Evolutionary conservation across 495 filamentous ascomycete species (phyloP), one percentile per base, ranked within the genome.

Genomic region (Ascobolus immersus): DNA sequence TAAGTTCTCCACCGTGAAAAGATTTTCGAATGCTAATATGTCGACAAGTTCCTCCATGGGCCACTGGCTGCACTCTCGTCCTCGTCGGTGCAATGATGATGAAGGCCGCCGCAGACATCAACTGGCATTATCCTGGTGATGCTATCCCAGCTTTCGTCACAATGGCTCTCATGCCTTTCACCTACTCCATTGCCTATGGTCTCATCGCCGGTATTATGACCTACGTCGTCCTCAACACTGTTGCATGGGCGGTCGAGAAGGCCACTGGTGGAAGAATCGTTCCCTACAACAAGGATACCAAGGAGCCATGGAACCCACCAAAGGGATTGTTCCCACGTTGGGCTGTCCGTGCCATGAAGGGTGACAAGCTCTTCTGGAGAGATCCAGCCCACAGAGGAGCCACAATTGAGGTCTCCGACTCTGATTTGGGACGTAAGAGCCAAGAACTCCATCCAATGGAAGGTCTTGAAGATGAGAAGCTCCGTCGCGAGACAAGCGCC

Each of bases 121-220:
- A 84, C 60, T 82, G 77, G 77, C 54, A 56, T 7, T 84, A 84
- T 55, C 45, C 47, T 12, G 47, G 47, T 7, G 77, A 84, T 51
- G 67, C 71, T 17, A 58, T 82, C 20, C 77, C 77, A 0, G 77
- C 77, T 1, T 82, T 84, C 52, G 49, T 81, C 20, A 79, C 75
- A 18, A 72, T 84, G 38, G 64, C 67, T 42, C 52, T 76, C 44
- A 82, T 84, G 77, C 75, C 76, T n/a, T 81, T 81, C 55, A 80
- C 73, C 4, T 50, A 50, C 37, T 75, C 67, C 28, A 79, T 80
- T 43, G 72, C 74, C 11, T 72, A 81, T 46, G 75, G 75, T 15
- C 60, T 79, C 19, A 76, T 82, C 36, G 74, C 72, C 3, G 77
- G 77, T 25, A 77, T 84, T 44, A 57, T 71, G 35, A 61, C 68